Conservation (phyloP, 495 filamentous ascomycete species). For the Penicillium pancosmium region DNA sequence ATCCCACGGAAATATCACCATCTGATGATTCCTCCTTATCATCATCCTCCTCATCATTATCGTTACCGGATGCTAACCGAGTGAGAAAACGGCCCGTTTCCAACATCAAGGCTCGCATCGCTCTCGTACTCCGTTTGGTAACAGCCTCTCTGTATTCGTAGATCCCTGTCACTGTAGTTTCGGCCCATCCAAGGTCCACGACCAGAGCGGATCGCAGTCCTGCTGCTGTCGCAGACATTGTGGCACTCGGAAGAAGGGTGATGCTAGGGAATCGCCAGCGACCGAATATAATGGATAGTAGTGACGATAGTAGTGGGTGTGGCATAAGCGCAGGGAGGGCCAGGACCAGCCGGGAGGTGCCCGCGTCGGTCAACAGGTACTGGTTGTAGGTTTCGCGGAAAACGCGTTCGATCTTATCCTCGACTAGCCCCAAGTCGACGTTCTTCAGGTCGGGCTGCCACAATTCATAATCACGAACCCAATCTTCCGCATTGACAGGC, state of each 20-base stretch:
- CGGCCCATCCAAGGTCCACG: slow-evolving; percentile 89
- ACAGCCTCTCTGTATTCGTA: slow-evolving; percentile 86
- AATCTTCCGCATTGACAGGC: slow-evolving; percentile 56
- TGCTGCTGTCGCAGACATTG: slow-evolving; percentile 72
- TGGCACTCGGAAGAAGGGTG: slow-evolving; percentile 73
- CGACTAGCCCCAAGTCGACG: slow-evolving; percentile 75
- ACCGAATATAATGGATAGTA: slow-evolving; percentile 75
- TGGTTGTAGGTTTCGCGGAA: slow-evolving; percentile 85
- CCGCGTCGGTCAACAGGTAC: slow-evolving; percentile 75
- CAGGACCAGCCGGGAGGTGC: slow-evolving; percentile 72
- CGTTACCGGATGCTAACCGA: slow-evolving; percentile 28
- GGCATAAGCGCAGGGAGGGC: slow-evolving; percentile 78
- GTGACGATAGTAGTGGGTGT: slow-evolving; percentile 71
- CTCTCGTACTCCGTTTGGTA: slow-evolving; percentile 68
- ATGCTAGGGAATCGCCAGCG: slow-evolving; percentile 81
- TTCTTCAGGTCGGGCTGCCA: slow-evolving; percentile 76
- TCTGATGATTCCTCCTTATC: slow-evolving; percentile 12
- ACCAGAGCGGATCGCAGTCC: slow-evolving; percentile 81
- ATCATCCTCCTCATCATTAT: slow-evolving; percentile 14
- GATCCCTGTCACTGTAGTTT: slow-evolving; percentile 77
- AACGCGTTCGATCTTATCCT: slow-evolving; percentile 85
- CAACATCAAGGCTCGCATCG: slow-evolving; percentile 67
- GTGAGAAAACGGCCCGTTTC: slow-evolving; percentile 69
- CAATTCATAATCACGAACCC: slow-evolving; percentile 76
- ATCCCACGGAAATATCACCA: slow-evolving; percentile 52